Conservation (phyloP, 352 stramenopile genomes). For the Phytophthora citricola region DNA sequence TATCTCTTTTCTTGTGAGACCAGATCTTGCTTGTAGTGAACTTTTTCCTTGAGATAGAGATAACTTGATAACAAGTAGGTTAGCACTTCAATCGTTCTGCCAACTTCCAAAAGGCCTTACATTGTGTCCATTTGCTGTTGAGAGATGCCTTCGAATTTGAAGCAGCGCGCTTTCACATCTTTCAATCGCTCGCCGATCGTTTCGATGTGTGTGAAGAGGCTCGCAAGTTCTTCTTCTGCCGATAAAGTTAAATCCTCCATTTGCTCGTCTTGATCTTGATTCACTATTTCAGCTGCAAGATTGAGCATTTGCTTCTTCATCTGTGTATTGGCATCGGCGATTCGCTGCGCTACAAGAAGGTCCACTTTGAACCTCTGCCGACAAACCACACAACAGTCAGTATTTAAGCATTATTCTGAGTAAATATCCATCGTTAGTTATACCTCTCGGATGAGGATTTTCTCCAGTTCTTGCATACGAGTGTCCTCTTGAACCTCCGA, state of each 20-base stretch:
- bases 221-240: constrained; percentile 54
- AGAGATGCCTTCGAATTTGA: constrained; percentile 66
- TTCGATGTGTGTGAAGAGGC: constrained; percentile 56
- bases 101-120: constrained; percentile 34
- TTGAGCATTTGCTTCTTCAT: constrained; percentile 78
- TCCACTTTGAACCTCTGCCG: constrained; percentile 77
- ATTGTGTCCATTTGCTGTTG: constrained; percentile 70
- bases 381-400: not conserved
- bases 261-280: constrained; percentile 42
- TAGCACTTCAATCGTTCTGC: not conserved
- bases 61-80: constrained; percentile 47
- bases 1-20: constrained; percentile 72
- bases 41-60: constrained; percentile 84
- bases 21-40: constrained; percentile 76
- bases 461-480: constrained; percentile 58
- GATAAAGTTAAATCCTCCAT: constrained; percentile 12
- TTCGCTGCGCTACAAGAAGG: constrained; percentile 72
- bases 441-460: constrained; percentile 71
- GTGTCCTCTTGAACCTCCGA: constrained; percentile 15
- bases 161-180: constrained; percentile 71
- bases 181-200: constrained; percentile 59
- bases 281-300: constrained; percentile 47
- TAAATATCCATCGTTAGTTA: not conserved
- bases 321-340: constrained; percentile 61
- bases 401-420: too few species aligned